Evolutionary conservation across 139 green algal species (phyloP), one percentile per base, ranked within the genome.

Genomic region (Asterochloris sp.): DNA sequence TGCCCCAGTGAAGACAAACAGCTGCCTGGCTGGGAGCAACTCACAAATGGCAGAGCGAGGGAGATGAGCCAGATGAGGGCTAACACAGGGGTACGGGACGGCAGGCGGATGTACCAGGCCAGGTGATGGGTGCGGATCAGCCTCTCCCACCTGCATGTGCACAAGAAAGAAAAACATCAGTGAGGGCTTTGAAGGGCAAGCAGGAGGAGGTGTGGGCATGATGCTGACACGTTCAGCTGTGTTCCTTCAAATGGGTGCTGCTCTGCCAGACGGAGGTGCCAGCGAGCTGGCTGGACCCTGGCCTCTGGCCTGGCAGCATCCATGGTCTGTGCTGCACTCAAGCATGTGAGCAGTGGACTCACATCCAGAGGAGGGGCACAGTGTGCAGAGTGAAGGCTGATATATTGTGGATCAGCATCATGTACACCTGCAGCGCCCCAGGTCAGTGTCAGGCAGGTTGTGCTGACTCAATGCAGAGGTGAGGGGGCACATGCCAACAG

Each of bases 351-450:
- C 4, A 66, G 38, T 54, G 38, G 38, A 54, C 38, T 54, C 38
- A 54, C 78, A 83, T 83, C 67, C 77, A 83, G 15, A 76, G 29
- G 16, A 83, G 67, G 23, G 78, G 78, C 29, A 78, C 77, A 28
- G 67, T 78, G 29, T 83, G 78, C 15, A 83, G 38, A 27, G 78
- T 83, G 78, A 83, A 83, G 15, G 78, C 78, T 23, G 23, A 28
- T 19, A 83, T 83, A 67, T 83, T 83, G 78, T 83, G 78, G 61
- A 80, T 73, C 60, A 80, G 76, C 76, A 80, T 80, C 24, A 80
- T 69, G 47, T 54, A 80, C 21, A 80, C 74, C 15, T n/a, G 74
- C 28, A 67, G 28, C 74, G 2, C 9, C 9, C 71, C 2, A 38
- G 38, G 38, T 54, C 38, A 54, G 38, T 54, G 38, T 54, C 38